Percentiles rank a stretch among this genome's conserved stretches.
Conservation (phyloP, 1,284 basidiomycete species). For the Trametes sp. region DNA sequence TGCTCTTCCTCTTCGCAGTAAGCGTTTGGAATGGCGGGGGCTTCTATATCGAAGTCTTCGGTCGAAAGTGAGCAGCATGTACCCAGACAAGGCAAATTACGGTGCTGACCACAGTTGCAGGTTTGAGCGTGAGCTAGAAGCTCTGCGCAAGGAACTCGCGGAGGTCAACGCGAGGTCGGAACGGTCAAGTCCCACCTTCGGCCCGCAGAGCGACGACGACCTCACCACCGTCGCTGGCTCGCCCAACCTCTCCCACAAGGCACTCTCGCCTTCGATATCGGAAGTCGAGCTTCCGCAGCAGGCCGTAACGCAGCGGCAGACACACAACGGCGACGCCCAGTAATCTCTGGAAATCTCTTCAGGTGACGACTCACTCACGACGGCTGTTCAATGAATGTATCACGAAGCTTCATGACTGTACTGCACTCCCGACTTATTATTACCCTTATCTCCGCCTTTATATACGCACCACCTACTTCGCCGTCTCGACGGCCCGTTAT, state of each 20-base stretch:
- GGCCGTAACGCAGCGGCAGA: conserved; percentile 13
- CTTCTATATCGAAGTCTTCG: conserved; percentile 95
- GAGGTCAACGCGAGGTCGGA: conserved; percentile 57
- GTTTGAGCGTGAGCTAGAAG: conserved; percentile 91
- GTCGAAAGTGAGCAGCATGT: conserved; percentile 77
- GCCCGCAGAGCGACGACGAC: conserved; percentile 43
- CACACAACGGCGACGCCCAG: conserved; percentile 15
- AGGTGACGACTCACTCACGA: not conserved
- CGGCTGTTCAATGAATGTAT: conserved; percentile 14
- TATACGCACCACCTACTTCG: conserved; percentile 9
- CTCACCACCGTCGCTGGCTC: conserved; percentile 37
- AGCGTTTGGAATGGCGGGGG: conserved; percentile 88
- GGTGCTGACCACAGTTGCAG: conserved; percentile 46
- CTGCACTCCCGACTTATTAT: conserved; percentile 2
- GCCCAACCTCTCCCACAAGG: conserved; percentile 33
- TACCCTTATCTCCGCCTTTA: not conserved
- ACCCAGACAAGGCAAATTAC: not conserved
- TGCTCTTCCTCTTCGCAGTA: conserved; percentile 81
- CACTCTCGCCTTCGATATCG: conserved; percentile 34
- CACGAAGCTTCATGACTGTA: conserved; percentile 28
- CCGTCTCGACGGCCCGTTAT: not conserved
- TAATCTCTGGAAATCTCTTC: not conserved
- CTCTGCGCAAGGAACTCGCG: conserved; percentile 85
- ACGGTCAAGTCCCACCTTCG: conserved; percentile 57
- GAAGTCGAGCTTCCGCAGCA: conserved; percentile 35